Conservation (phyloP, 176 grass and related monocot species). For the Oryza nivara region DNA sequence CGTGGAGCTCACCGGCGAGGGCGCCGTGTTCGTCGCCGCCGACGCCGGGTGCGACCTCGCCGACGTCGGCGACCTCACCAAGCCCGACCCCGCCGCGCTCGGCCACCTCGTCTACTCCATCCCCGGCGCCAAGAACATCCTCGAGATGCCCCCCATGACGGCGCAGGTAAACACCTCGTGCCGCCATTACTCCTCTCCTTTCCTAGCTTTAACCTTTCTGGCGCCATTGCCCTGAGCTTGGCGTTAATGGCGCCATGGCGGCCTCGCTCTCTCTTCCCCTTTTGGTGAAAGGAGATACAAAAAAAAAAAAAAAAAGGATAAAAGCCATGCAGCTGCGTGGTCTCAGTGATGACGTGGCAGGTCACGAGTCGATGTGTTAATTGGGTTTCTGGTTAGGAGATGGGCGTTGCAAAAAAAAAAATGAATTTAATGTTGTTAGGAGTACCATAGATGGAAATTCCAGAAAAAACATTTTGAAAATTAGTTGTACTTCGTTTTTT, state of each 20-base stretch:
- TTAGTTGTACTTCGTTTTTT: too few relatives aligned
- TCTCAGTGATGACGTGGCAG: not conserved
- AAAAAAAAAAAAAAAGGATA: not conserved
- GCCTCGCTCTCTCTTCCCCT: not conserved
- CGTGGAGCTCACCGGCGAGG: slow-evolving; percentile 74
- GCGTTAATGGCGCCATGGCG: slow-evolving; percentile 39
- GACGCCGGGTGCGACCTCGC: slow-evolving; percentile 72
- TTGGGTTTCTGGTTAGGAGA: not conserved
- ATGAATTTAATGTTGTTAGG: not conserved
- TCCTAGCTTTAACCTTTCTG: slow-evolving; percentile 14
- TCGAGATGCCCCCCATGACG: slow-evolving; percentile 94
- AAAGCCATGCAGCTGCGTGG: not conserved
- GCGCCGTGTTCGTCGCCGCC: slow-evolving; percentile 81
- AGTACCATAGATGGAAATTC: not conserved
- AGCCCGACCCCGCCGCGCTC: slow-evolving; percentile 69
- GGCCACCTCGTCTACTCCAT: slow-evolving; percentile 84
- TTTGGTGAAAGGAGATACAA: slow-evolving; percentile 28
- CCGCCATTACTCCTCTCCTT: not conserved
- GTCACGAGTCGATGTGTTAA: not conserved
- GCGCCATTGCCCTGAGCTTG: not conserved
- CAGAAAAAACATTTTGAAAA: not conserved
- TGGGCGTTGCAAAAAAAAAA: slow-evolving; percentile 1
- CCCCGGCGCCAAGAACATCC: slow-evolving; percentile 80
- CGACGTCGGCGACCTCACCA: slow-evolving; percentile 68
- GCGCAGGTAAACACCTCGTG: slow-evolving; percentile 56